These are phyloP conservation scores for Hypoxylon sp. DNA, from an alignment of 2,329 filamentous ascomycete species.

Conservation along the genomic window DNA sequence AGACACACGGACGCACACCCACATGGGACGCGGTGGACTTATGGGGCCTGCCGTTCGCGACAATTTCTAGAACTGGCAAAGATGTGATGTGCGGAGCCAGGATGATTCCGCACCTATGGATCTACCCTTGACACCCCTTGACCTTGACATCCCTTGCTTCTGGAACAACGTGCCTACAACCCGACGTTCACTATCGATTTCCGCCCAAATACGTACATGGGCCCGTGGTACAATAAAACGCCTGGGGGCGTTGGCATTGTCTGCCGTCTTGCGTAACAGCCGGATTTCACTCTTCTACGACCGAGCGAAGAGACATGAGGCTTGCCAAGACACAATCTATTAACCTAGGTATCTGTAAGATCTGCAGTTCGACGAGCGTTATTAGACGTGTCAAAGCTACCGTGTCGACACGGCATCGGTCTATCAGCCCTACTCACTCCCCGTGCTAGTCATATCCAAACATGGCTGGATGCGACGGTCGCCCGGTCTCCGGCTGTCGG, in stretches of 20 bases:
- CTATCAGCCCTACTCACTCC: slow-evolving; percentile 1
- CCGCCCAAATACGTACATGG: slow-evolving; percentile 8
- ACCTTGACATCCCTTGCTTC: slow-evolving; percentile 29
- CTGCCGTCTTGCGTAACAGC: background rate
- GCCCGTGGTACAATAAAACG: slow-evolving; percentile 1
- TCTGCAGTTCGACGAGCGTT: background rate
- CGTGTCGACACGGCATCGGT: background rate
- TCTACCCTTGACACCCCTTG: slow-evolving; percentile 21
- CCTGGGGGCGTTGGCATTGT: background rate
- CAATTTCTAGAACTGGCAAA: slow-evolving; percentile 43
- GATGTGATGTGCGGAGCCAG: slow-evolving; percentile 26
- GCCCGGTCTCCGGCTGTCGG: slow-evolving; percentile 8
- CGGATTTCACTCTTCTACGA: background rate
- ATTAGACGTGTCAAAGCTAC: background rate
- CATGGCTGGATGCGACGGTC: background rate
- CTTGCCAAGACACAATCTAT: background rate
- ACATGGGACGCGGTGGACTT: slow-evolving; percentile 21
- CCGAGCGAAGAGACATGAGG: background rate
- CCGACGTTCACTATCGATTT: slow-evolving; percentile 24
- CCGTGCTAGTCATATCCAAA: background rate
- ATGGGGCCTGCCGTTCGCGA: slow-evolving; percentile 41
- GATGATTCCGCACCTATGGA: slow-evolving; percentile 23
- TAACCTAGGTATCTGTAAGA: background rate
- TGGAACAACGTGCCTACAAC: slow-evolving; percentile 33
- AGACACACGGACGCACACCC: no score